Evolutionary conservation across 441 rosid species (phyloP), one percentile per base, ranked within the genome.

Genomic region (Eutrema salsugineum): DNA sequence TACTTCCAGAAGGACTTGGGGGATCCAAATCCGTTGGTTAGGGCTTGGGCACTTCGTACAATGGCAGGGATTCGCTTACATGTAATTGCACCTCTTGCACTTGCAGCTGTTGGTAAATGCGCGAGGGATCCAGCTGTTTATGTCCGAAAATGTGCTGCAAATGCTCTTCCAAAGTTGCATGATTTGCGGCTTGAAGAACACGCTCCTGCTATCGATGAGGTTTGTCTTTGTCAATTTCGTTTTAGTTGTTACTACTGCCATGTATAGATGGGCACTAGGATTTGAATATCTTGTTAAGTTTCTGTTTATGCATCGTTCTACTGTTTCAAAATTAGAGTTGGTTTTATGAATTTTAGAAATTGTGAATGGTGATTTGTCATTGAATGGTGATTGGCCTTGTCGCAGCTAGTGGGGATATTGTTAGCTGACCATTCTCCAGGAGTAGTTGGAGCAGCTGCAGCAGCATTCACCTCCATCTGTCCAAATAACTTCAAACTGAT

Each of bases 41-140:
- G 98, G 73, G 99, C 99, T 42, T 89, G 98, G 87, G 99, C 99
- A 57, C 94, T 89, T 67, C 98, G 98, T 58, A 84, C 98, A 6
- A 90, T 94, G 99, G 96, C 97, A 0, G 99, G 99, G 30, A 92
- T 94, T 63, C 94, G 93, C 35, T 74, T 94, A 55, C 98, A 90
- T 70, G 90, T 84, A 14, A 86, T 92, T 70, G 94, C 99, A 60
- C 90, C 98, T 68, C 78, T 94, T 77, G 96, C 91, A 76, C 80
- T 92, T 54, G 89, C 84, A 55, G 98, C 97, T 35, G 94, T 88
- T 35, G 64, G 86, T 57, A 94, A 89, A 80, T 89, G 97, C 73
- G 96, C 93, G 5, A 87, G 91, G 67, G 99, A 94, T 81, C 97
- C 96, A 10, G 89, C 96, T 15, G 94, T 90, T 57, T 94, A 92